Conservation (phyloP, 1,284 basidiomycete genomes). For the Pholiota adiposa region DNA sequence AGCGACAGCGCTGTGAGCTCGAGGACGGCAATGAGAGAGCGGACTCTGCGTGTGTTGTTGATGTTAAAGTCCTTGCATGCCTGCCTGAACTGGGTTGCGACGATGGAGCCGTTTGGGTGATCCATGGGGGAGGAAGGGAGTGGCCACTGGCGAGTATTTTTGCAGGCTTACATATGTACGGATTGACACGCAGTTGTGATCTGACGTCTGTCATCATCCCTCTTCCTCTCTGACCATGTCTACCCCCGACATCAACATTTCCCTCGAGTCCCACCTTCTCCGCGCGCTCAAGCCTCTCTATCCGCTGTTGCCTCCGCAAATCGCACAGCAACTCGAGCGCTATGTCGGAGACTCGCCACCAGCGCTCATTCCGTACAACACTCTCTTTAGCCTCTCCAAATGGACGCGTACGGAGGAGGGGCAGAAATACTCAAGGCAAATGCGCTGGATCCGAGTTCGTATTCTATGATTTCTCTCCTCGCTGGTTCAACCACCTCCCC, state of each 20-base stretch:
- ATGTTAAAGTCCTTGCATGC: conserved; percentile 42
- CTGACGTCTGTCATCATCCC: conserved; percentile 14
- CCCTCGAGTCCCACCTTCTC: conserved; percentile 67
- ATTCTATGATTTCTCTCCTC: conserved; percentile 73
- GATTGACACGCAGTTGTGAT: too few species aligned
- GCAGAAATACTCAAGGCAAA: conserved; percentile 43
- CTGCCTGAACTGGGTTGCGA: conserved; percentile 38
- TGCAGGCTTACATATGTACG: conserved; percentile 22
- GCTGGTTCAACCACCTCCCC: conserved; percentile 78
- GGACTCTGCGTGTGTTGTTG: conserved; percentile 33
- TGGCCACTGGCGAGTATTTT: conserved; percentile 9
- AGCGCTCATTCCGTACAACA: conserved; percentile 59
- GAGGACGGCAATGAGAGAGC: conserved; percentile 39
- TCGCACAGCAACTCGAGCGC: conserved; percentile 43
- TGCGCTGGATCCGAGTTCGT: conserved; percentile 54
- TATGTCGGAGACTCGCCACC: conserved; percentile 36
- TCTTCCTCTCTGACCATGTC: conserved; percentile 14
- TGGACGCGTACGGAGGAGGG: conserved; percentile 67
- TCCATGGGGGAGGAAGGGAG: conserved; percentile 20
- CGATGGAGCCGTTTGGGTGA: conserved; percentile 21
- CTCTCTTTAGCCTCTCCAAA: conserved; percentile 62
- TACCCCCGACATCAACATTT: conserved; percentile 54
- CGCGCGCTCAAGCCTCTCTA: conserved; percentile 50
- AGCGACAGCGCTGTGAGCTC: conserved; percentile 51
- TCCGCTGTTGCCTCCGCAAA: conserved; percentile 48